Percentiles rank a stretch among this genome's conserved stretches.
phyloP scores from a whole-genome alignment of 139 green algal genomes.

The Micractinium conductrix region DNA sequence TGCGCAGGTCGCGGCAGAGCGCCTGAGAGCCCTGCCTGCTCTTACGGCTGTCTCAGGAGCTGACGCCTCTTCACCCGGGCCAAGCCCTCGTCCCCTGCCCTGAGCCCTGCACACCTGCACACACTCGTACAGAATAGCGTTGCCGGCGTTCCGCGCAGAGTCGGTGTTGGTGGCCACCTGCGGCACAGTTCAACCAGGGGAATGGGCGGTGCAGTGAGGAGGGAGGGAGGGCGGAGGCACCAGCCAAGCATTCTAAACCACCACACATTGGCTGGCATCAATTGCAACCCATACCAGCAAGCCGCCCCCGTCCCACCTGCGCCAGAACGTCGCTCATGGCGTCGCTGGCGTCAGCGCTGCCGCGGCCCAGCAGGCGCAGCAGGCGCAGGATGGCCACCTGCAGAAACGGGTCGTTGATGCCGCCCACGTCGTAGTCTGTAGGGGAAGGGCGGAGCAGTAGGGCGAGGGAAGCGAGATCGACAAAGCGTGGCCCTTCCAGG shows the following conservation, averaged over 20 bases:
- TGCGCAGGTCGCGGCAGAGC: not conserved
- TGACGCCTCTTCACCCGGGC: too few species aligned
- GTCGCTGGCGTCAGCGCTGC: conserved; percentile 89
- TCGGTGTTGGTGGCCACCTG: conserved; percentile 92
- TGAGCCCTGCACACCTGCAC: conserved; percentile 63
- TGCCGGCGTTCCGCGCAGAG: conserved; percentile 84
- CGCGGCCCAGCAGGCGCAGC: conserved; percentile 84
- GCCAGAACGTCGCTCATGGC: conserved; percentile 97
- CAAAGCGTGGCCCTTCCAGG: too few species aligned
- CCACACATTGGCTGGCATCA: not conserved
- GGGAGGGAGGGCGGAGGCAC: too few species aligned
- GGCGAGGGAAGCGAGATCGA: too few species aligned
- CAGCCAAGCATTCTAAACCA: too few species aligned
- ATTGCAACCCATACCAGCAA: too few species aligned
- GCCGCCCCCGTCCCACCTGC: conserved; percentile 45
- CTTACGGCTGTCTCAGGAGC: too few species aligned
- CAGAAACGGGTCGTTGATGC: conserved; percentile 97
- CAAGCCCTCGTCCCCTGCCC: too few species aligned
- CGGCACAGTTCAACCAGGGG: not conserved
- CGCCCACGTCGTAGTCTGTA: conserved; percentile 91
- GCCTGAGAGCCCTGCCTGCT: not conserved
- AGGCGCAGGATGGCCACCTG: conserved; percentile 93
- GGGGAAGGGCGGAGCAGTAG: not conserved
- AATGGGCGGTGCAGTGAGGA: not conserved
- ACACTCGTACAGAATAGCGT: conserved; percentile 97